These are phyloP conservation scores for Collybia nuda DNA, from an alignment of 768 basidiomycete species.

Conservation along the genomic window DNA sequence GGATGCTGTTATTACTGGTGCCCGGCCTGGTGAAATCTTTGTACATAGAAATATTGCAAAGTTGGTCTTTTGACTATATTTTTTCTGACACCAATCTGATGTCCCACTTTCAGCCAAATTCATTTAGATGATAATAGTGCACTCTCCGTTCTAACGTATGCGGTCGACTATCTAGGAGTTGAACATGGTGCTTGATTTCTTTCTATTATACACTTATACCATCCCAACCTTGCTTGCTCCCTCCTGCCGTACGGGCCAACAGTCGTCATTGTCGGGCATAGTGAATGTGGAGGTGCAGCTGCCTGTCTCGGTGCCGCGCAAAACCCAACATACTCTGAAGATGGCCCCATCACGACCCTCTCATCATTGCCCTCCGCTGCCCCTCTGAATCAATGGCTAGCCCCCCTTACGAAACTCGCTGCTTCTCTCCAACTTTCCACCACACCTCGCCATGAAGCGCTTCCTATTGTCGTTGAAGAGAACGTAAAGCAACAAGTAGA, in stretches of 20 bases:
- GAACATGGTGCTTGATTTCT: constrained; percentile 65
- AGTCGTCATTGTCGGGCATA: constrained; percentile 86
- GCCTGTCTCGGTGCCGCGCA: constrained; percentile 51
- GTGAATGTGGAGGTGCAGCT: constrained; percentile 75
- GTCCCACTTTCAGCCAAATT: constrained; percentile 55
- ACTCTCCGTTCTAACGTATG: constrained; percentile 72
- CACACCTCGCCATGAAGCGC: constrained; percentile 31
- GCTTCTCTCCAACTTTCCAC: constrained; percentile 42
- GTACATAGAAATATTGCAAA: constrained; percentile 89
- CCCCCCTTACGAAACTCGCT: constrained; percentile 60
- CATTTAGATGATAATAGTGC: constrained; percentile 70
- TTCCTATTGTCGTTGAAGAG: constrained; percentile 52
- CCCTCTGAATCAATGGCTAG: constrained; percentile 69
- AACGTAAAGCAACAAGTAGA: constrained; percentile 59
- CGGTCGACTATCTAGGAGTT: constrained; percentile 67
- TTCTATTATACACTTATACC: constrained; percentile 14
- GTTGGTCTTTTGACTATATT: constrained; percentile 38
- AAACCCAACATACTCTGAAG: constrained; percentile 26
- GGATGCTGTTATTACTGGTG: constrained; percentile 68
- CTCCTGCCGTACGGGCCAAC: constrained; percentile 16
- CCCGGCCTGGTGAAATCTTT: constrained; percentile 79
- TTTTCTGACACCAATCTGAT: not conserved
- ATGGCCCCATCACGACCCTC: constrained; percentile 31
- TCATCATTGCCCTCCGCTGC: constrained; percentile 34
- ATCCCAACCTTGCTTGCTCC: constrained; percentile 28